Percentiles rank a stretch among this genome's conserved stretches.
Conservation (phyloP, 306 rosid genomes). For the Inga leiocalycina region DNA sequence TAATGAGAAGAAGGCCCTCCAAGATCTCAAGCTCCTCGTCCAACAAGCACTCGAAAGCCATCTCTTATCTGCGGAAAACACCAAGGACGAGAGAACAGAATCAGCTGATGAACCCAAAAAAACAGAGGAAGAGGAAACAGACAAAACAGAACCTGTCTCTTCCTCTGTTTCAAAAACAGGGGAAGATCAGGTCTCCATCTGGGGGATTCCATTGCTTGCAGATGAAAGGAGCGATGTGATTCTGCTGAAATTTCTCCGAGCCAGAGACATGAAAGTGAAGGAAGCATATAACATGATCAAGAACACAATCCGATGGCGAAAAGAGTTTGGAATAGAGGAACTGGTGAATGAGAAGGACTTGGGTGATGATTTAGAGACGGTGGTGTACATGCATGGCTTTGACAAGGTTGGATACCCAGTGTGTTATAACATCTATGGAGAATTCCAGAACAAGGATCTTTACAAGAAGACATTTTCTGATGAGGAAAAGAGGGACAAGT, state of each 20-base stretch:
- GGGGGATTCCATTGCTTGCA: slow-evolving; percentile 31
- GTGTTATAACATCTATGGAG: slow-evolving; percentile 69
- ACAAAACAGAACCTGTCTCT: slow-evolving; percentile 24
- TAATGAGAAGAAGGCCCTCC: slow-evolving; percentile 57
- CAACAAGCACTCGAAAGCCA: slow-evolving; percentile 58
- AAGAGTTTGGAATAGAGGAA: slow-evolving; percentile 56
- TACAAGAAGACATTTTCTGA: slow-evolving; percentile 64
- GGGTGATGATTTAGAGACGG: slow-evolving; percentile 47
- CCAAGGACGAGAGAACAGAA: neutral
- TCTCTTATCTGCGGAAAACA: slow-evolving; percentile 40
- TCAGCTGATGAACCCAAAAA: neutral
- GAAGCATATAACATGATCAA: slow-evolving; percentile 69
- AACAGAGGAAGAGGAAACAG: slow-evolving; percentile 20
- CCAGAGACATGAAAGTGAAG: slow-evolving; percentile 70
- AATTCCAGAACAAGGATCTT: slow-evolving; percentile 56
- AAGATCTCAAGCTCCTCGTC: slow-evolving; percentile 56
- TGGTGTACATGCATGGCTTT: slow-evolving; percentile 60
- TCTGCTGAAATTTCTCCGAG: slow-evolving; percentile 68
- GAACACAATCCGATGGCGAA: slow-evolving; percentile 72
- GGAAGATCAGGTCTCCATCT: slow-evolving; percentile 53
- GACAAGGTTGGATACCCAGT: slow-evolving; percentile 77
- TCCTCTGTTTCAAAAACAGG: slow-evolving; percentile 28
- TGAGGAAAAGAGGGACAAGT: slow-evolving; percentile 61
- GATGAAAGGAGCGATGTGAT: slow-evolving; percentile 67
- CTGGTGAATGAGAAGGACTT: slow-evolving; percentile 45